Evolutionary conservation across 495 filamentous ascomycete species (phyloP), one percentile per base, ranked within the genome.

Genomic region (Evansstolkia leycettana): DNA sequence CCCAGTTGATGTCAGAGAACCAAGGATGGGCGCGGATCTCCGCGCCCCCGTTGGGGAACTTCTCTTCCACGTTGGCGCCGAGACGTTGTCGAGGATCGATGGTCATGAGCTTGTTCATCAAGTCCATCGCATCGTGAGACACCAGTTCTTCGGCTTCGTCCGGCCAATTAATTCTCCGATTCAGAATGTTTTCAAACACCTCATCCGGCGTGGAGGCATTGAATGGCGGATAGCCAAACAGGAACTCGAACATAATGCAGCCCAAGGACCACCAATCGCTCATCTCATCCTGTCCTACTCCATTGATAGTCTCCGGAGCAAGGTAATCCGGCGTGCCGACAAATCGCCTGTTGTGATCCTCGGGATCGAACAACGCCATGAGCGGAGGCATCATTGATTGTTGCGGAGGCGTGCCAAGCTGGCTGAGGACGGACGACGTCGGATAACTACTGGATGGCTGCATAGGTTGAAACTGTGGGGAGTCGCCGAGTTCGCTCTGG

Each of bases 191-290:
- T 42, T 94, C 85, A 48, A 98, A 98, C 8, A 98, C 92, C 48
- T 89, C 70, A 38, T 98, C 92, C 0, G 90, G 90, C 27, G 85
- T 84, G 12, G 67, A 66, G 5, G 84, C 90, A 52, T 98, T 86
- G 58, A 98, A 98, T 14, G 90, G 90, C 1, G 90, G 90, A 58
- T 84, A 72, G 36, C 90, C 82, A 52, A 82, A 96, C 13, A 98
- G 63, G 41, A 94, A 95, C 46, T 98, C 90, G 51, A 95, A 98
- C 59, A 96, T 65, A 40, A 98, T 96, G 48, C 90, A 96, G 2
- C 90, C 90, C 30, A 98, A 64, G 5, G 90, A 96, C 90, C 90
- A 98, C 90, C 90, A 98, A 72, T 98, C 90, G 55, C 90, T 95
- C 44, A 87, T 88, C 52, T 96, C 87, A 53, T 98, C 90, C 58